These are phyloP conservation scores for Hanseniaspora gamundiae DNA, from an alignment of 1,139 yeast genomes.

Conservation along the genomic window DNA sequence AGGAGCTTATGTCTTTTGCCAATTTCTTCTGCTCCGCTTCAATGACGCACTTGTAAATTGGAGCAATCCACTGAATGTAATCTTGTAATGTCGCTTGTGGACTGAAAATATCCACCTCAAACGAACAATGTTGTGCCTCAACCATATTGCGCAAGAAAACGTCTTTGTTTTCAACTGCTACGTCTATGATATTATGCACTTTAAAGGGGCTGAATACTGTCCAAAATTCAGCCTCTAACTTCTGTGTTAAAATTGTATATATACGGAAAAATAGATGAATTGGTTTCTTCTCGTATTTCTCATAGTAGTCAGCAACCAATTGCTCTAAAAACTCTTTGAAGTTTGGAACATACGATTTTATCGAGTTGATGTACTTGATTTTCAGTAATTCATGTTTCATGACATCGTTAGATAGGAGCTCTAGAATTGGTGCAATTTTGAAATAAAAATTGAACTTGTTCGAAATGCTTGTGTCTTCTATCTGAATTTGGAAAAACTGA, in stretches of 20 bases:
- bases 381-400: slow-evolving; percentile 30
- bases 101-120: slow-evolving; percentile 23
- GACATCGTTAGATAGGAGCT: slow-evolving; percentile 30
- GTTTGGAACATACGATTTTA: slow-evolving; percentile 3
- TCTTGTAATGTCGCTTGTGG: slow-evolving; percentile 19
- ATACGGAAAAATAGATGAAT: slow-evolving; percentile 42
- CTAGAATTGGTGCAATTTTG: slow-evolving; percentile 31
- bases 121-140: slow-evolving; percentile 18
- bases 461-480: neutral
- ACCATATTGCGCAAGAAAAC: slow-evolving; percentile 16
- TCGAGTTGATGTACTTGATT: neutral
- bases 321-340: slow-evolving; percentile 4
- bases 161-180: slow-evolving; percentile 26
- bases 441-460: slow-evolving; percentile 31
- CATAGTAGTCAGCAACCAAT: slow-evolving; percentile 1
- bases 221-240: slow-evolving; percentile 40
- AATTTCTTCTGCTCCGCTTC: slow-evolving; percentile 23
- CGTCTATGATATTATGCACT: slow-evolving; percentile 41
- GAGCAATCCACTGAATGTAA: slow-evolving; percentile 25
- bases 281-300: slow-evolving; percentile 34
- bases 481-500: slow-evolving; percentile 2
- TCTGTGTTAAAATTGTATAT: slow-evolving; percentile 31
- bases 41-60: slow-evolving; percentile 23
- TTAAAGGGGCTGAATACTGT: slow-evolving; percentile 36
- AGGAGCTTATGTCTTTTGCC: slow-evolving; percentile 13